Evolutionary conservation across 2,329 filamentous ascomycete species (phyloP).

Genomic region (Colletotrichum siamense): DNA sequence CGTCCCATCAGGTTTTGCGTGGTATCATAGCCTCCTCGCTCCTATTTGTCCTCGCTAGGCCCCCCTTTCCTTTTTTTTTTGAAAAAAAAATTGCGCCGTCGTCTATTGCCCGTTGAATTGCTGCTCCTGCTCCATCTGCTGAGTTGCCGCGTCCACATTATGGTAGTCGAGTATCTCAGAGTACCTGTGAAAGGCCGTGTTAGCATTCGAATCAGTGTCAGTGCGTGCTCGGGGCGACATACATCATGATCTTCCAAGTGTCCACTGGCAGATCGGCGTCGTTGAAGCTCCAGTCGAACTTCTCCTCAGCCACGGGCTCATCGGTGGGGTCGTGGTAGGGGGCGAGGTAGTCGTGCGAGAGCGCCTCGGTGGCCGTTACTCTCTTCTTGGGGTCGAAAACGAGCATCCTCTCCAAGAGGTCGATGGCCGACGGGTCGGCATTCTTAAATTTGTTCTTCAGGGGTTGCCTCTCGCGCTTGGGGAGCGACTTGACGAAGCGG

Average conservation of each 20-base stretch:
- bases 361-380: conserved; percentile 83
- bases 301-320: conserved; percentile 93
- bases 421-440: conserved; percentile 84
- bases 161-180: conserved; percentile 99
- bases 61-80: background rate
- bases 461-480: conserved; percentile 90
- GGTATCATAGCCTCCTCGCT: conserved; percentile 23
- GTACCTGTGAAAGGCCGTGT: conserved; percentile 68
- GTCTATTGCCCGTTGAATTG: conserved; percentile 41
- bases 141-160: conserved; percentile 73
- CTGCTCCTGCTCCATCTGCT: conserved; percentile 29
- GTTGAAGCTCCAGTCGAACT: conserved; percentile 99
- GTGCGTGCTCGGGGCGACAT: conserved; percentile 39
- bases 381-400: conserved; percentile 98
- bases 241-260: conserved; percentile 99
- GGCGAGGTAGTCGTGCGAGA: conserved; percentile 91
- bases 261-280: conserved; percentile 96
- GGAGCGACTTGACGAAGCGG: conserved; percentile 95
- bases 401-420: conserved; percentile 94
- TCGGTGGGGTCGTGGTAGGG: conserved; percentile 98
- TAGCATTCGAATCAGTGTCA: background rate
- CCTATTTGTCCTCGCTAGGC: conserved; percentile 9
- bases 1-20: conserved; percentile 21
- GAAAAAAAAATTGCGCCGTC: background rate
- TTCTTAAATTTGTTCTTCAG: conserved; percentile 92